These are phyloP conservation scores for Citrus medica DNA, from an alignment of 345 rosid genomes.

Conservation along the genomic window DNA sequence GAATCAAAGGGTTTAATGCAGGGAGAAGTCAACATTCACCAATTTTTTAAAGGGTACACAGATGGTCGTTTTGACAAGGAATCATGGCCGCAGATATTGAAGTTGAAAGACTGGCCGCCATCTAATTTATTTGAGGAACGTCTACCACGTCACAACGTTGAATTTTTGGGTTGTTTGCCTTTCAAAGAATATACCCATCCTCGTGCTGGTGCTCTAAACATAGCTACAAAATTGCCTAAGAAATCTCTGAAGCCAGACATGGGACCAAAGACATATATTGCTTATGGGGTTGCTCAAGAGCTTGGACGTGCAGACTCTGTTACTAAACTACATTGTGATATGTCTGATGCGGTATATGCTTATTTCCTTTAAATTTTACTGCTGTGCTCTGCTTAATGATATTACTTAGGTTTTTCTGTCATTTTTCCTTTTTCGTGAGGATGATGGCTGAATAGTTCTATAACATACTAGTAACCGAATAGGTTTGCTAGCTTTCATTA, in stretches of 20 bases:
- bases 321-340: constrained; percentile 85
- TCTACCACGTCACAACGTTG: constrained; percentile 67
- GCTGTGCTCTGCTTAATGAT: neutral
- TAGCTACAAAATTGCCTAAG: constrained; percentile 55
- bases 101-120: constrained; percentile 89
- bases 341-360: constrained; percentile 78
- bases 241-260: constrained; percentile 62
- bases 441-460: too few relatives aligned
- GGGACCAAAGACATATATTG: constrained; percentile 86
- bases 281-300: constrained; percentile 67
- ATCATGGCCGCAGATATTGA: constrained; percentile 61
- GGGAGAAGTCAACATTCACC: constrained; percentile 42
- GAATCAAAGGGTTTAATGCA: constrained; percentile 24
- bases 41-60: constrained; percentile 57
- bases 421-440: too few relatives aligned
- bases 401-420: neutral
- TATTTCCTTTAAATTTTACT: neutral
- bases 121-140: constrained; percentile 47
- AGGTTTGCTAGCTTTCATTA: neutral
- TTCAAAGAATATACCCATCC: constrained; percentile 80
- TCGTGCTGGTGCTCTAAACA: constrained; percentile 47
- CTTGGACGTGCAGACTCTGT: constrained; percentile 87
- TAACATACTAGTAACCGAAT: neutral
- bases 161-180: constrained; percentile 64
- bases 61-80: constrained; percentile 25